Conservation (phyloP, 352 stramenopile genomes). For the Globisporangium apiculatum region DNA sequence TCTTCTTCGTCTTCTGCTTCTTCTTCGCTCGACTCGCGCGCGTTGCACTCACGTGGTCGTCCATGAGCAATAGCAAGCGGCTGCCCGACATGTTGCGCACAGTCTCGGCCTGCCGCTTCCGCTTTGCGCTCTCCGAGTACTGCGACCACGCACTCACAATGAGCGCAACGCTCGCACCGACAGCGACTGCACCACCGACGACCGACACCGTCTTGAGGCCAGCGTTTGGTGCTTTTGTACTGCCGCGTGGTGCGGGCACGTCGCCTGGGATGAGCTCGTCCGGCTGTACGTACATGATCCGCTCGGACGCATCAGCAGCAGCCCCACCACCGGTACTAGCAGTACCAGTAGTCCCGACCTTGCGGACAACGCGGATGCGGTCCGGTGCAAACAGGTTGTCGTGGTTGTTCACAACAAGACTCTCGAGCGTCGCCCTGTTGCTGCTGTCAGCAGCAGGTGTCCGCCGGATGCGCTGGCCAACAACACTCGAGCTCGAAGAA, state of each 20-base stretch:
- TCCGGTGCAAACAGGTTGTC: slow-evolving; percentile 75
- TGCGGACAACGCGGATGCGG: slow-evolving; percentile 60
- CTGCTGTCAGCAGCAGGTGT: slow-evolving; percentile 4
- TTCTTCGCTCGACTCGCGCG: slow-evolving; percentile 5
- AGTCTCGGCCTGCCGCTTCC: slow-evolving; percentile 55
- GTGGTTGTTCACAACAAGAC: slow-evolving; percentile 69
- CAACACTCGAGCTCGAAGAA: slow-evolving; percentile 60
- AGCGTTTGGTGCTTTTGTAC: slow-evolving; percentile 7
- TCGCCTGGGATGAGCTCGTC: slow-evolving; percentile 67
- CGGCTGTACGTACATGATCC: slow-evolving; percentile 69
- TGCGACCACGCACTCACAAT: slow-evolving; percentile 78
- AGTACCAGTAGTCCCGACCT: slow-evolving; percentile 11
- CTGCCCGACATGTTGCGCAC: slow-evolving; percentile 70
- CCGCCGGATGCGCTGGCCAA: slow-evolving; percentile 44
- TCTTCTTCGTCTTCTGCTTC: slow-evolving; percentile 10
- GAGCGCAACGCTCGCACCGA: slow-evolving; percentile 69
- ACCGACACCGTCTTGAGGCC: slow-evolving; percentile 53
- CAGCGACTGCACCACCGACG: slow-evolving; percentile 67
- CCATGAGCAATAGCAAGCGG: slow-evolving; percentile 62
- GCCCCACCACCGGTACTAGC: slow-evolving; percentile 16
- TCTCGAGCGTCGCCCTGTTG: slow-evolving; percentile 5
- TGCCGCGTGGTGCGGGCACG: slow-evolving; percentile 24
- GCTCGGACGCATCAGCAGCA: slow-evolving; percentile 49
- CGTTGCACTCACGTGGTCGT: slow-evolving; percentile 41
- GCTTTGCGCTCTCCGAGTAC: slow-evolving; percentile 63